These are phyloP conservation scores for Cerioporus squamosus DNA, from an alignment of 1,284 basidiomycete species.

Conservation along the genomic window DNA sequence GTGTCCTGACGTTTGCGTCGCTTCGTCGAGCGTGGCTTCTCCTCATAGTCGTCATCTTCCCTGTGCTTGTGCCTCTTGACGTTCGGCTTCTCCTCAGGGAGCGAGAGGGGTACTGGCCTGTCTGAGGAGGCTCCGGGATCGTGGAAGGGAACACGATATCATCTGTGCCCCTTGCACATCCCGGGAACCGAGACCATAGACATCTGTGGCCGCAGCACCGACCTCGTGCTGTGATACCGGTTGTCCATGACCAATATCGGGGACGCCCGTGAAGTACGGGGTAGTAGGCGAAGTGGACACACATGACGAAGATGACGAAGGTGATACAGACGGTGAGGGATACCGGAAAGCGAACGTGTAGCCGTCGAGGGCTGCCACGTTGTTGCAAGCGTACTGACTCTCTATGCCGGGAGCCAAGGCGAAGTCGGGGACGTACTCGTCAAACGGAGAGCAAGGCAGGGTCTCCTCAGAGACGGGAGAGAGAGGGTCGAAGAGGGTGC, in stretches of 20 bases:
- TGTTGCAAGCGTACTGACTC: too few relatives aligned
- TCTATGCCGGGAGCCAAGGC: too few relatives aligned
- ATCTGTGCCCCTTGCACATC: background rate
- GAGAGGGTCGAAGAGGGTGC: background rate
- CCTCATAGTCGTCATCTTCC: background rate
- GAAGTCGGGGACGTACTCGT: background rate
- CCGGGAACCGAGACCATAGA: background rate
- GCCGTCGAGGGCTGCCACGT: background rate
- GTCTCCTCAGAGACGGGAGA: background rate
- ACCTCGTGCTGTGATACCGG: slow-evolving; percentile 3
- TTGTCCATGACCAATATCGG: background rate
- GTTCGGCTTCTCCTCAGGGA: too few relatives aligned
- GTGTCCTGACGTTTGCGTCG: slow-evolving; percentile 10
- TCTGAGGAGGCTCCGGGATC: background rate
- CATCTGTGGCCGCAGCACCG: slow-evolving; percentile 1
- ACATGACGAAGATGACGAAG: background rate
- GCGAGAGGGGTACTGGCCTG: background rate
- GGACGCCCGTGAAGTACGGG: background rate
- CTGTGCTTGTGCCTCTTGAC: background rate
- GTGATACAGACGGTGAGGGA: background rate
- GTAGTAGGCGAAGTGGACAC: too few relatives aligned
- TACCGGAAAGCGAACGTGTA: background rate
- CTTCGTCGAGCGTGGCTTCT: background rate
- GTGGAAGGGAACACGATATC: background rate
- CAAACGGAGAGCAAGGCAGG: background rate